phyloP scores from a whole-genome alignment of 2,329 filamentous ascomycete species.

The Botryotinia calthae region DNA sequence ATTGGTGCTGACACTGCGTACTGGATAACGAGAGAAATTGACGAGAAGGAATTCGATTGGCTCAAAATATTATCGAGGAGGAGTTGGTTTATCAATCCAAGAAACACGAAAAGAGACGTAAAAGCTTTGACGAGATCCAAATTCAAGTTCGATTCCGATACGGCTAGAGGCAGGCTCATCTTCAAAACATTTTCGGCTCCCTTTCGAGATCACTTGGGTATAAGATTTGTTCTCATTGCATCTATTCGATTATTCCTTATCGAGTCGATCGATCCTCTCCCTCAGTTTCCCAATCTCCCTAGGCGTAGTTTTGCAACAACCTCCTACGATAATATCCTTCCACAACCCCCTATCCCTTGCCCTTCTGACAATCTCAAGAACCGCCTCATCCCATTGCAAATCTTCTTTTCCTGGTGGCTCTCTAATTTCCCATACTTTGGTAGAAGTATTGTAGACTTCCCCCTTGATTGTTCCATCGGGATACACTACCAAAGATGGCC shows the following conservation, averaged over 20 bases:
- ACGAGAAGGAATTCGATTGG: neutral
- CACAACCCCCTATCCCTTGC: constrained; percentile 31
- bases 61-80: neutral
- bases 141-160: neutral
- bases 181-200: neutral
- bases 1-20: neutral
- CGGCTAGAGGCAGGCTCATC: neutral
- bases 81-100: neutral
- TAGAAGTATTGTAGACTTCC: constrained; percentile 63
- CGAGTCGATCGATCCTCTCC: constrained; percentile 30
- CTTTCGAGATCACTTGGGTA: neutral
- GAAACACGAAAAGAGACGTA: neutral
- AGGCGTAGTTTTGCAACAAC: constrained; percentile 47
- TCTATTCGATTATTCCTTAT: neutral
- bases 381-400: constrained; percentile 40
- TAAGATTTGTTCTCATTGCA: neutral
- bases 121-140: neutral
- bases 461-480: constrained; percentile 66
- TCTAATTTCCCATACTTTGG: constrained; percentile 55
- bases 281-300: constrained; percentile 34
- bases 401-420: constrained; percentile 12
- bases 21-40: neutral
- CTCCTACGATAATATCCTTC: constrained; percentile 44
- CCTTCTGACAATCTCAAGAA: constrained; percentile 39
- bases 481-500: constrained; percentile 61